Conservation (phyloP, 2,329 filamentous ascomycete genomes). For the Cladosporium phlei region DNA sequence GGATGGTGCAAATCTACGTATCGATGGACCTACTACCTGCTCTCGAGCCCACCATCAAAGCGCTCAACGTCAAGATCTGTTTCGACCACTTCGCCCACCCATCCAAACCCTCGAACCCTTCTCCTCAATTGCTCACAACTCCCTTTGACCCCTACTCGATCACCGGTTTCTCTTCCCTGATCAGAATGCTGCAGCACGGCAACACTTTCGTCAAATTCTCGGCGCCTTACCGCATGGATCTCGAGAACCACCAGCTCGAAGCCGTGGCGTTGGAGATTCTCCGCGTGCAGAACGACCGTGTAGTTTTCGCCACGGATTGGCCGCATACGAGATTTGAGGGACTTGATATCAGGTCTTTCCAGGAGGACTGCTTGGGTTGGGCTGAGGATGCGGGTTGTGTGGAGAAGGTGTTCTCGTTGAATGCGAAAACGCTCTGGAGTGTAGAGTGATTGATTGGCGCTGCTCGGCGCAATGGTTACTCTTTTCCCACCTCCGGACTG, state of each 20-base stretch:
- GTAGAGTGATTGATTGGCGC: too few species aligned
- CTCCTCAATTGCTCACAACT: slow-evolving; percentile 28
- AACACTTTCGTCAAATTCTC: slow-evolving; percentile 56
- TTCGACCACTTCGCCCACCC: slow-evolving; percentile 56
- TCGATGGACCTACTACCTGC: slow-evolving; percentile 33
- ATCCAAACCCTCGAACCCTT: slow-evolving; percentile 39
- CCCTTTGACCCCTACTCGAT: slow-evolving; percentile 37
- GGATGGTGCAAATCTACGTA: slow-evolving; percentile 32
- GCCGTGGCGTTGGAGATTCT: slow-evolving; percentile 49
- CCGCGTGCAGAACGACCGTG: slow-evolving; percentile 38
- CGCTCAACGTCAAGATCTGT: slow-evolving; percentile 48
- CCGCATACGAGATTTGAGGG: slow-evolving; percentile 59
- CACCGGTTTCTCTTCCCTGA: slow-evolving; percentile 47
- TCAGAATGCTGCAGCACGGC: slow-evolving; percentile 44
- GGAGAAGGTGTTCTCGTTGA: slow-evolving; percentile 51
- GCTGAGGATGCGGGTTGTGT: slow-evolving; percentile 41
- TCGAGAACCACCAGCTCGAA: slow-evolving; percentile 43
- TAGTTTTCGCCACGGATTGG: slow-evolving; percentile 61
- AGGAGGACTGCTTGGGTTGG: slow-evolving; percentile 51
- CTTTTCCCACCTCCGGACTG: too few species aligned
- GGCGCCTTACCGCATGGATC: slow-evolving; percentile 53
- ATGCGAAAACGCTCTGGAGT: slow-evolving; percentile 49
- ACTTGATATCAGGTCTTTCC: slow-evolving; percentile 52
- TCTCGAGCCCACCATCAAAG: slow-evolving; percentile 47
- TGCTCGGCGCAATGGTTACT: too few species aligned